A percentile compares a stretch with the other conserved stretches of the same genome.
Conservation (phyloP, 1,284 basidiomycete species). For the Cryptococcus sp. region DNA sequence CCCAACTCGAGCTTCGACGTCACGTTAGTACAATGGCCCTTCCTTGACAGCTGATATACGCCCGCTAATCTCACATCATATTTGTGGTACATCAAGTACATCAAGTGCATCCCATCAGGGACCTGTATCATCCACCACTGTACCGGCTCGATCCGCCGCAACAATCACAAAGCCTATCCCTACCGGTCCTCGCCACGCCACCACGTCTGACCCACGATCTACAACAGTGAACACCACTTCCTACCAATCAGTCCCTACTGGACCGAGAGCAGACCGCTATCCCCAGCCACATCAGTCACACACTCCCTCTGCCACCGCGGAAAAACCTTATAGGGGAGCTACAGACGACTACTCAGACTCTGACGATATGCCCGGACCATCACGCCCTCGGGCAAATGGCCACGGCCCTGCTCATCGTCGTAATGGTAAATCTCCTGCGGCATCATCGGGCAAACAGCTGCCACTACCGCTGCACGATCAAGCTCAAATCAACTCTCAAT, state of each 20-base stretch:
- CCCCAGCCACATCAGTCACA: neutral
- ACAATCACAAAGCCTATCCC: slow-evolving; percentile 23
- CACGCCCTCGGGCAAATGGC: slow-evolving; percentile 6
- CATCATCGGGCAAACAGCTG: slow-evolving; percentile 6
- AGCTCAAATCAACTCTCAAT: slow-evolving; percentile 30
- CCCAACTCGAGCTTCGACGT: neutral
- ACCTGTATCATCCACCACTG: slow-evolving; percentile 8
- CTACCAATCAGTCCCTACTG: slow-evolving; percentile 14
- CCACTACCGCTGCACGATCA: slow-evolving; percentile 30
- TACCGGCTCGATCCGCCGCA: slow-evolving; percentile 1
- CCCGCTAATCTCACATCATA: neutral
- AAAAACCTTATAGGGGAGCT: too few species aligned
- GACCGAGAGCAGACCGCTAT: slow-evolving; percentile 13
- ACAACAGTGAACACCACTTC: neutral
- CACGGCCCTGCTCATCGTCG: neutral
- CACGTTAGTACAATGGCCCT: neutral
- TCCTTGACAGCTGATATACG: neutral
- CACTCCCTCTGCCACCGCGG: neutral
- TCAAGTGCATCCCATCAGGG: neutral
- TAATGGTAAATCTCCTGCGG: neutral
- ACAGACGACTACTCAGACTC: neutral
- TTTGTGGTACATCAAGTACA: too few species aligned
- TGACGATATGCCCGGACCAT: slow-evolving; percentile 17
- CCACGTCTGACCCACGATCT: neutral
- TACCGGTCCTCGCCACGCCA: slow-evolving; percentile 17